These are phyloP conservation scores for Silene vulgaris DNA, from an alignment of 179 eudicot species.

Conservation along the genomic window DNA sequence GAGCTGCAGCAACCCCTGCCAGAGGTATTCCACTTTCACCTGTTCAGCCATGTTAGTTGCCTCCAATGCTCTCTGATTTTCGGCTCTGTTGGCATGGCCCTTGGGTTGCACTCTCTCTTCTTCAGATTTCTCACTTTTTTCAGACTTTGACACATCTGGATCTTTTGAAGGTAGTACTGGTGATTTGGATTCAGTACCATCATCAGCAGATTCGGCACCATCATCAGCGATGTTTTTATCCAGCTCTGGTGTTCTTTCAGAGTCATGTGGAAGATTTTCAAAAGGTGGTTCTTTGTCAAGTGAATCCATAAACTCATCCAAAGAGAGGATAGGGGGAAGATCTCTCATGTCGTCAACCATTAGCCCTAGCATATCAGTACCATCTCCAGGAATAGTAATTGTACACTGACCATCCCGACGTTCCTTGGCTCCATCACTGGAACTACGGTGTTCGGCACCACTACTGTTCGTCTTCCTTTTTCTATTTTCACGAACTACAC, in stretches of 20 bases:
- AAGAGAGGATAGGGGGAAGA: slow-evolving; percentile 16
- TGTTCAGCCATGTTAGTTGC: slow-evolving; percentile 5
- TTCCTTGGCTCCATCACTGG: slow-evolving; percentile 11
- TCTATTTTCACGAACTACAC: slow-evolving; percentile 1
- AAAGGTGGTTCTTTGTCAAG: slow-evolving; percentile 22
- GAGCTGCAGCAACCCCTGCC: slow-evolving; percentile 19
- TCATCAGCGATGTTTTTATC: background rate
- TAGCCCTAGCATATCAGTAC: slow-evolving; percentile 18
- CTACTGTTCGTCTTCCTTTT: background rate
- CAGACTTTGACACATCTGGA: background rate
- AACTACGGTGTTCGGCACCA: background rate
- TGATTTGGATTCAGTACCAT: slow-evolving; percentile 9
- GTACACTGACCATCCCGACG: background rate
- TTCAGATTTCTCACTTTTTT: background rate
- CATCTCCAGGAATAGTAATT: slow-evolving; percentile 16
- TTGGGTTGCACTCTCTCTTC: background rate
- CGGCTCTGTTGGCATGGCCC: background rate
- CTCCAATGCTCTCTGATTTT: slow-evolving; percentile 7
- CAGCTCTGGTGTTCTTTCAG: background rate
- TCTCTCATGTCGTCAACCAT: slow-evolving; percentile 19
- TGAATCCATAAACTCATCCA: slow-evolving; percentile 19
- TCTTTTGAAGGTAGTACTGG: slow-evolving; percentile 12
- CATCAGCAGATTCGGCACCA: background rate
- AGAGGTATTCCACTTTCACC: slow-evolving; percentile 8
- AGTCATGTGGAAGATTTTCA: slow-evolving; percentile 16